These are phyloP conservation scores for Vitis hybrid DNA, from an alignment of 177 flowering plant species.

Conservation along the genomic window DNA sequence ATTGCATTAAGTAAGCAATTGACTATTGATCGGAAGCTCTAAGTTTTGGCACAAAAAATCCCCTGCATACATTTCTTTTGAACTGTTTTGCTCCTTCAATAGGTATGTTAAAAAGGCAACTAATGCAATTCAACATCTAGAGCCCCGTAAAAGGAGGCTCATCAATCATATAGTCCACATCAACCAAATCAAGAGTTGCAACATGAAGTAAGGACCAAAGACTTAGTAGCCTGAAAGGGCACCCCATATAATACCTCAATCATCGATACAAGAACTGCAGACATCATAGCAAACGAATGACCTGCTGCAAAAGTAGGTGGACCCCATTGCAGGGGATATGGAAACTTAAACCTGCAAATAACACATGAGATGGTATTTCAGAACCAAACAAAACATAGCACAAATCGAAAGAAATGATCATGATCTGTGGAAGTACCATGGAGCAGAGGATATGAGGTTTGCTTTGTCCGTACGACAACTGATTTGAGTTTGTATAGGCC, in stretches of 20 bases:
- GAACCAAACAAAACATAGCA: neutral
- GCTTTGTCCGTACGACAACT: slow-evolving; percentile 89
- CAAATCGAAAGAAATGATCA: neutral
- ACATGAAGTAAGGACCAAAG: too few species aligned
- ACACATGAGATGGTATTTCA: slow-evolving; percentile 6
- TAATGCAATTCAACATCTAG: neutral
- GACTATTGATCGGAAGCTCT: neutral
- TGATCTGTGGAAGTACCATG: slow-evolving; percentile 51
- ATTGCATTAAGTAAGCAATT: neutral
- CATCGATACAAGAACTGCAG: slow-evolving; percentile 92
- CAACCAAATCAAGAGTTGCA: too few species aligned
- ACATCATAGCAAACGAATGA: slow-evolving; percentile 95
- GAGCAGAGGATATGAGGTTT: slow-evolving; percentile 79
- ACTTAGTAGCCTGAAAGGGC: too few species aligned
- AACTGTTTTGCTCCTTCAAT: neutral
- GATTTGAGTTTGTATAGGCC: slow-evolving; percentile 45
- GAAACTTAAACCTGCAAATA: slow-evolving; percentile 76
- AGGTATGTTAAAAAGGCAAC: neutral
- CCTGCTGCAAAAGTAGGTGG: slow-evolving; percentile 92
- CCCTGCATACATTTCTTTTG: neutral
- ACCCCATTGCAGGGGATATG: slow-evolving; percentile 96
- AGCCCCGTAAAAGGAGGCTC: neutral
- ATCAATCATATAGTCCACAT: too few species aligned
- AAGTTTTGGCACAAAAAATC: neutral
- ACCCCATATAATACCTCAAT: slow-evolving; percentile 61